Evolutionary conservation across 345 rosid species (phyloP), one percentile per base, ranked within the genome.

Genomic region (Kernera saxatilis): DNA sequence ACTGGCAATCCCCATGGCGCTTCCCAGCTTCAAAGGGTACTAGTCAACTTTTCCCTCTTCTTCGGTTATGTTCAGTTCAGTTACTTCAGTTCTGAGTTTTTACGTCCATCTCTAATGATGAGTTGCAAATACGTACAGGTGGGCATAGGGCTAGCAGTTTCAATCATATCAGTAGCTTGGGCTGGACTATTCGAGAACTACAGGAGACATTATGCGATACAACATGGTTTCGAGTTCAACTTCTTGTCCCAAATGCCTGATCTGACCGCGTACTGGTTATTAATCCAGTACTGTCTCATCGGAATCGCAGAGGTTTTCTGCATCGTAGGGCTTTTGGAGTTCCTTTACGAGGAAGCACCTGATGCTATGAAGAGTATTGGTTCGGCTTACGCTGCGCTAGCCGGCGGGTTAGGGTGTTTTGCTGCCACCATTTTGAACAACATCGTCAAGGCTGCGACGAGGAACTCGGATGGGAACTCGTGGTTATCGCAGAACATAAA

Each of bases 321-420:
- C 80, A 75, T 88, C 1, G 98, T 90, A 15, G 96, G 95, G 33
- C 77, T 90, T 45, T 35, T 92, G 50, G 96, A 92, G 71, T 92
- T 92, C 40, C 90, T 92, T 3, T 90, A 92, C 2, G 91, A 92
- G 73, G 98, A 92, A 77, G 91, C 98, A 17, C 98, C 96, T 0
- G 96, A 92, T 77, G 96, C 98, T 26, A 92, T 92, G 98, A 92
- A 87, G 82, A 92, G 96, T 55, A 85, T 90, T 63, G 98, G 98
- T n/a, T 90, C 98, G 0, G 89, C 98, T 40, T 92, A 92, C 60
- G 92, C 96, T 18, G 96, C 98, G 1, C 54, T 88, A 30, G 93
- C 98, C 0, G 96, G 96, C 0, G 98, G 98, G 11, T 70, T 90
- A 63, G 96, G 98, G 8, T 89, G 98, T 74, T 92, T 90, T 15